Evolutionary conservation across 1,284 basidiomycete species (phyloP), one percentile per base, ranked within the genome.

Genomic region (Cerioporus squamosus): DNA sequence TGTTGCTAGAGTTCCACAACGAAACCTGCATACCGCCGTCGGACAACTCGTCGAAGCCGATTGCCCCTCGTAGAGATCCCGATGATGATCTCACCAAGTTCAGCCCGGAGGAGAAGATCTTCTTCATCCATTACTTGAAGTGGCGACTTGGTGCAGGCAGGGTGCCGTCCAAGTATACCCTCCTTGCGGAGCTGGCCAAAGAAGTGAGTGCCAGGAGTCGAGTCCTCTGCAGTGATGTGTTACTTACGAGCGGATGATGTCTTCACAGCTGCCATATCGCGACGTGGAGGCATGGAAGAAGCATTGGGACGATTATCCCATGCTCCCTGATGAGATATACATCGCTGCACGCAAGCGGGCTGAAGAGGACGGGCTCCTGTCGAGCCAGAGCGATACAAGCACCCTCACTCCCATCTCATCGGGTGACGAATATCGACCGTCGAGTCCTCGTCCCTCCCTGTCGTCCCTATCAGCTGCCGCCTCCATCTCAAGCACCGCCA

Each of bases 121-220:
- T 61, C 39, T 61, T 57, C 51, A 61, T 61, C 43, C 55, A 59
- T 10, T 62, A 45, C 42, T 50, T 62, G 17, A 51, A 45, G 12
- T 62, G 58, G 57, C 51, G 58, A 4, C 42, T 62, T 2, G 5
- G 31, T 23, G 18, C 15, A 20, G 40, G 22, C 49, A 56, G 6
- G 33, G 39, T 1, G n/a, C n/a, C 20, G 38, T 43, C 3, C 29
- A 56, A 5, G 24, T 3, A 5, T 51, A 54, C n/a, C 20, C 42
- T 8, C 31, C 36, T 12, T 23, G 57, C n/a, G 53, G 31, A 33
- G 31, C 10, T 33, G 31, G 31, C 44, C n/a, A 17, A 42, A 57
- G 59, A 29, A 18, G 51, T 38, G 7, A 18, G n/a, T 6, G 17
- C 2, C 26, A n/a, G 29, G 10, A 5, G 29, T 29, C 29, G 29